phyloP scores from a whole-genome alignment of 2,329 filamentous ascomycete species.

The Botryotinia globosa region DNA sequence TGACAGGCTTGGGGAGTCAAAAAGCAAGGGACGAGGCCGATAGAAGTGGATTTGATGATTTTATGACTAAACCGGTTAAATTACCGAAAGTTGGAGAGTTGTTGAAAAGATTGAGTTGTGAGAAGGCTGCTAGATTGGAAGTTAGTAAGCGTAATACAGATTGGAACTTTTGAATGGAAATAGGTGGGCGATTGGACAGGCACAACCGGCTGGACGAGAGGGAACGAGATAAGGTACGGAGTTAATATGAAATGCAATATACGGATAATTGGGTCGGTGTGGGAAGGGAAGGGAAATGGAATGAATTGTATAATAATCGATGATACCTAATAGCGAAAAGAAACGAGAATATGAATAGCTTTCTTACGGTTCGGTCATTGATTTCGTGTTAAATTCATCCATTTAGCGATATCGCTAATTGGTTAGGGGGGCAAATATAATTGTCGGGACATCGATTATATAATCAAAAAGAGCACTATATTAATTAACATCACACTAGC shows the following conservation, averaged over 20 bases:
- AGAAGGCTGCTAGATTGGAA: constrained; percentile 18
- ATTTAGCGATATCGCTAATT: background rate
- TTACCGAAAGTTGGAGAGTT: constrained; percentile 29
- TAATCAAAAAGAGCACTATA: too few species aligned
- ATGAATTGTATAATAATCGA: background rate
- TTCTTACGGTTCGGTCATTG: background rate
- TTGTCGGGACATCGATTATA: too few species aligned
- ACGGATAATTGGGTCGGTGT: background rate
- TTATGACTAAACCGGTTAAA: constrained; percentile 51
- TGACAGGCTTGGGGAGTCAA: constrained; percentile 50
- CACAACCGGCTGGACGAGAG: background rate
- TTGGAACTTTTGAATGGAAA: background rate
- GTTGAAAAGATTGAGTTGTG: constrained; percentile 24
- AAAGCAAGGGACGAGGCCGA: constrained; percentile 49
- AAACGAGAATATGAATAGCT: background rate
- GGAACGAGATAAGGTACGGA: background rate
- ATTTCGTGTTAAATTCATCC: background rate
- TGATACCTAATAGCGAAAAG: background rate
- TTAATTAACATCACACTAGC: too few species aligned
- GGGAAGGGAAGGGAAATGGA: background rate
- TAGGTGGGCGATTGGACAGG: too few species aligned
- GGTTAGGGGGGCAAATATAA: background rate
- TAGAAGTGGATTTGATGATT: constrained; percentile 53
- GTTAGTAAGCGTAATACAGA: background rate
- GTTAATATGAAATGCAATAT: background rate